A percentile compares a stretch with the other conserved stretches of the same genome.
These are phyloP conservation scores for Pythium guiyangense DNA, from an alignment of 352 stramenopile genomes.

Conservation along the genomic window DNA sequence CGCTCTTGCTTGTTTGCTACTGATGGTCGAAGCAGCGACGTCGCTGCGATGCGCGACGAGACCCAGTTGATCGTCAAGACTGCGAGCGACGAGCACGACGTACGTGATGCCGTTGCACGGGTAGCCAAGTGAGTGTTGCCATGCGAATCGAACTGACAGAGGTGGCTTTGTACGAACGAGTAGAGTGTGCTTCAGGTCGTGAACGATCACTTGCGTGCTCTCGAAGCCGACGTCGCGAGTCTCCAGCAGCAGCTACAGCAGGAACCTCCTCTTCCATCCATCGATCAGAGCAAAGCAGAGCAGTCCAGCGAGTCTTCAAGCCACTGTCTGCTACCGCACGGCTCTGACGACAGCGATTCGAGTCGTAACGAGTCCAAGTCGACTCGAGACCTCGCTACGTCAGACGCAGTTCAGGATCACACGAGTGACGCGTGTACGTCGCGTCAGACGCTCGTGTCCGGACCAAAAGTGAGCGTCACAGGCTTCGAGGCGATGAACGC, in stretches of 20 bases:
- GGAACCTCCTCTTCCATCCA: neutral
- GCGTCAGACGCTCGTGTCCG: conserved; percentile 4
- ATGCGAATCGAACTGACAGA: neutral
- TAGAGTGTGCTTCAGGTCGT: conserved; percentile 6
- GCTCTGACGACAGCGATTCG: neutral
- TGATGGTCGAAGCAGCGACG: conserved; percentile 5
- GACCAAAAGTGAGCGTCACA: conserved; percentile 6
- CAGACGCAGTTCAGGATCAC: neutral
- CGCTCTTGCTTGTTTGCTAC: neutral
- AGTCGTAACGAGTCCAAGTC: neutral
- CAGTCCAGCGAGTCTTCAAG: neutral
- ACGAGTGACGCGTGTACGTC: too few species aligned
- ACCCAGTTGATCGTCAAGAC: conserved; percentile 2
- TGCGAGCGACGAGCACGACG: conserved; percentile 3
- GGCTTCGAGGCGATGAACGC: conserved; percentile 8
- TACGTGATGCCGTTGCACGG: neutral
- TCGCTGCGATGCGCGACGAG: conserved; percentile 8
- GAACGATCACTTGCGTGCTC: neutral
- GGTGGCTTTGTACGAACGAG: neutral
- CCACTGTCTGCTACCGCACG: neutral
- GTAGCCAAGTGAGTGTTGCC: neutral
- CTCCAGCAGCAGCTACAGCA: neutral
- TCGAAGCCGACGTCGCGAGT: conserved; percentile 4
- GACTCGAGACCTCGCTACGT: neutral
- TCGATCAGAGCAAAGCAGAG: neutral